phyloP scores from a whole-genome alignment of 495 filamentous ascomycete species.

The Umbilicaria muhlenbergii region DNA sequence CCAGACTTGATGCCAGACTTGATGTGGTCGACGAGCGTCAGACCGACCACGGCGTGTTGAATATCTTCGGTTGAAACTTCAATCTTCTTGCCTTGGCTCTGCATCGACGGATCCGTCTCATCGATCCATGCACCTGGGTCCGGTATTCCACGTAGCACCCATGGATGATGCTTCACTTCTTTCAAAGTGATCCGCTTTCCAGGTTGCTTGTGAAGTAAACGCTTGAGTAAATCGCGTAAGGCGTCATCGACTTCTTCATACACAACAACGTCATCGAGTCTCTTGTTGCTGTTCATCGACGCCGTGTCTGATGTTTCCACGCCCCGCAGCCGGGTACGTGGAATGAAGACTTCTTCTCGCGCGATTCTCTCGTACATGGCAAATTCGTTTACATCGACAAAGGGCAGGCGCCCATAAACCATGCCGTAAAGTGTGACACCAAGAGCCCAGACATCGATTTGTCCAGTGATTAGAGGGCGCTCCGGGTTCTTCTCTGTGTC shows the following conservation, averaged over 20 bases:
- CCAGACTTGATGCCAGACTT: conserved; percentile 23
- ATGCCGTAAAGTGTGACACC: conserved; percentile 93
- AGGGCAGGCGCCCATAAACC: conserved; percentile 83
- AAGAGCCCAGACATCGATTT: conserved; percentile 94
- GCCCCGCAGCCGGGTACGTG: conserved; percentile 60
- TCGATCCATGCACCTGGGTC: conserved; percentile 74
- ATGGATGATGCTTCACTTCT: conserved; percentile 93
- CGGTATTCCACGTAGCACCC: conserved; percentile 68
- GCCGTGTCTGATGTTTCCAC: conserved; percentile 40
- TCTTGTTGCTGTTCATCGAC: conserved; percentile 32
- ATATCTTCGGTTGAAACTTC: conserved; percentile 85
- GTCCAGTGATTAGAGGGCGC: conserved; percentile 39
- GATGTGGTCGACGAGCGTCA: conserved; percentile 69
- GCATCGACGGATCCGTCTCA: conserved; percentile 73
- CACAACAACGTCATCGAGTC: conserved; percentile 49
- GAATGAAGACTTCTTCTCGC: conserved; percentile 79
- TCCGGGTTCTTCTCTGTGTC: conserved; percentile 29
- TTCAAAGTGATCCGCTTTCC: conserved; percentile 71
- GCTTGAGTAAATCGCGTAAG: conserved; percentile 62
- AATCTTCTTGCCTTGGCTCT: conserved; percentile 75
- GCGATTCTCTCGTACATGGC: conserved; percentile 81
- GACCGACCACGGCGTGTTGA: conserved; percentile 73
- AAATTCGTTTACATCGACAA: conserved; percentile 80
- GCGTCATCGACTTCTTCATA: conserved; percentile 80
- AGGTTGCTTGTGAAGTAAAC: conserved; percentile 80